Conservation (phyloP, 2,329 filamentous ascomycete species). For the Talaromyces sp. region DNA sequence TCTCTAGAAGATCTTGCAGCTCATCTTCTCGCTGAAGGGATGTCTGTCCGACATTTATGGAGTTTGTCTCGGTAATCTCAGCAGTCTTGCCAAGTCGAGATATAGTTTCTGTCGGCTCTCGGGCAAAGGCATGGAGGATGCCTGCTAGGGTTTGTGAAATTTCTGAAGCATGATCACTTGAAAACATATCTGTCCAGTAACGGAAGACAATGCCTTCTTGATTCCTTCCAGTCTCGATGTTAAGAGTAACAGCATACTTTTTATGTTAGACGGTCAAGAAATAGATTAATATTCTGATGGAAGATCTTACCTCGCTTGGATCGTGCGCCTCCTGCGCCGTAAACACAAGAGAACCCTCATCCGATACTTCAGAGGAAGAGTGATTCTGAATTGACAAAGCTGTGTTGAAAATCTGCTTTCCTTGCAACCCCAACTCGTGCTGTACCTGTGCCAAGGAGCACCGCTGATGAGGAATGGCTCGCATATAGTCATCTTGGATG, state of each 20-base stretch:
- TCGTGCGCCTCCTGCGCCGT: constrained; percentile 31
- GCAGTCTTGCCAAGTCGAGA: constrained; percentile 15
- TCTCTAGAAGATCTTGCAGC: constrained; percentile 10
- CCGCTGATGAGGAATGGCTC: constrained; percentile 46
- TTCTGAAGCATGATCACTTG: constrained; percentile 29
- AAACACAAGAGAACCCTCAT: constrained; percentile 27
- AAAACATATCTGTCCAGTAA: constrained; percentile 38
- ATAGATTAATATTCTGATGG: background rate
- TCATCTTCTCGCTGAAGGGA: background rate
- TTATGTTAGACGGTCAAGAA: background rate
- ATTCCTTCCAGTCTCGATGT: constrained; percentile 34
- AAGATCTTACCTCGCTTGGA: constrained; percentile 32
- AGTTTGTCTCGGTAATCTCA: background rate
- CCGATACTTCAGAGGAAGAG: constrained; percentile 20
- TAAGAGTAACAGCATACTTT: constrained; percentile 35
- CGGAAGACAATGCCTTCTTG: constrained; percentile 34
- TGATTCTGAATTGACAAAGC: constrained; percentile 39
- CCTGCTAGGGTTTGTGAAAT: constrained; percentile 29
- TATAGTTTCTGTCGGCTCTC: constrained; percentile 23
- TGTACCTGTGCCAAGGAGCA: constrained; percentile 48
- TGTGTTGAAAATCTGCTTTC: constrained; percentile 38
- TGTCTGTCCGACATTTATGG: background rate
- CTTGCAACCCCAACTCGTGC: constrained; percentile 34
- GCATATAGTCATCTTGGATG: constrained; percentile 45
- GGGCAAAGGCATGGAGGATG: constrained; percentile 30